These are phyloP conservation scores for Phytopythium kandeliae DNA, from an alignment of 352 stramenopile genomes.

Conservation along the genomic window DNA sequence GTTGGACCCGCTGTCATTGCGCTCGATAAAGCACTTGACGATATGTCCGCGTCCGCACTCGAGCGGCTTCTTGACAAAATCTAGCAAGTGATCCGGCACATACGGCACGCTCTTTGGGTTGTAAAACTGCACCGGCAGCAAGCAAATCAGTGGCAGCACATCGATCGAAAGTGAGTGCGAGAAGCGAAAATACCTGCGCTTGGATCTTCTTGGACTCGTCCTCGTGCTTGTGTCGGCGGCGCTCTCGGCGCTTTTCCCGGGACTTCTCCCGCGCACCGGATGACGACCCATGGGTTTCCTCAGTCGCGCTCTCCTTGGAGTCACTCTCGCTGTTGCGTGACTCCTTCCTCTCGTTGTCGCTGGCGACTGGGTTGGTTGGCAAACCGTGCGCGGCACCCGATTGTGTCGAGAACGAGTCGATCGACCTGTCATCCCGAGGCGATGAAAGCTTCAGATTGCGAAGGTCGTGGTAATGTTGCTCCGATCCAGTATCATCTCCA, in stretches of 20 bases:
- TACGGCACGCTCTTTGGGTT: constrained; percentile 81
- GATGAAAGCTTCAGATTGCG: constrained; percentile 38
- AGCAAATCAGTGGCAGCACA: neutral
- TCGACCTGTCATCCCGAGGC: constrained; percentile 23
- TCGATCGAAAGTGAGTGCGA: neutral
- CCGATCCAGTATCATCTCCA: constrained; percentile 16
- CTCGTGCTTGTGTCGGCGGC: constrained; percentile 47
- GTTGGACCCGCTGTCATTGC: constrained; percentile 71
- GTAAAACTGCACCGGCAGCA: constrained; percentile 42
- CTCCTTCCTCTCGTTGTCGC: constrained; percentile 15
- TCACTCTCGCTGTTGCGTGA: constrained; percentile 18
- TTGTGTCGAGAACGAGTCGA: constrained; percentile 11
- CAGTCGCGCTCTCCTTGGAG: constrained; percentile 19
- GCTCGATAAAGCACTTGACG: constrained; percentile 88
- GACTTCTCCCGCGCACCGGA: constrained; percentile 23
- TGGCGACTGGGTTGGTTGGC: constrained; percentile 18
- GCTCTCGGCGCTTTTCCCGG: constrained; percentile 51
- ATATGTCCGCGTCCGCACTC: constrained; percentile 74
- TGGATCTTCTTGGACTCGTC: constrained; percentile 63
- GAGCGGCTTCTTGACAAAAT: constrained; percentile 76
- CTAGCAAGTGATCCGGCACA: constrained; percentile 71
- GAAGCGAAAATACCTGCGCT: constrained; percentile 29
- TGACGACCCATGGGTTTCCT: constrained; percentile 9
- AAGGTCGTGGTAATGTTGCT: constrained; percentile 47
- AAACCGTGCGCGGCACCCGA: neutral